These are phyloP conservation scores for sweet orange (Citrus sinensis) DNA, from an alignment of 345 rosid genomes.

Conservation along the genomic window DNA sequence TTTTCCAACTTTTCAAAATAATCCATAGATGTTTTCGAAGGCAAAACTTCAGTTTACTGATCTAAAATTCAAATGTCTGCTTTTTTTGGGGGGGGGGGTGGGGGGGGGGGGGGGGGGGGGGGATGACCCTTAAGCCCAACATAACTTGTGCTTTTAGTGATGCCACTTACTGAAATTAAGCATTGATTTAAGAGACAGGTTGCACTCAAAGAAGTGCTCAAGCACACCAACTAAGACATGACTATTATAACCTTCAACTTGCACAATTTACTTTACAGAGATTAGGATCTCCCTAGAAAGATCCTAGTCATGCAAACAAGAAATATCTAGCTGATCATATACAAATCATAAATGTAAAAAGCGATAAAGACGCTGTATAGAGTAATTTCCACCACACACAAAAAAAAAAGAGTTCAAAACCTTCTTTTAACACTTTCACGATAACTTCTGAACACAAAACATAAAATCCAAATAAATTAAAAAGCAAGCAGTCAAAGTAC, in stretches of 20 bases:
- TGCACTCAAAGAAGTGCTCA: neutral
- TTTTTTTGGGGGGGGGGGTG: no score
- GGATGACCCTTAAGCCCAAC: neutral
- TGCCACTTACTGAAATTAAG: neutral
- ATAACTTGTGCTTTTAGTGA: neutral
- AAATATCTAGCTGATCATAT: neutral
- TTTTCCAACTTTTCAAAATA: neutral
- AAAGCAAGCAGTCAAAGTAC: conserved; percentile 20
- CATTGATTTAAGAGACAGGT: neutral
- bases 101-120: no score
- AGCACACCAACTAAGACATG: neutral
- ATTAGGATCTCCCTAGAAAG: neutral
- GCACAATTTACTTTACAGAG: neutral
- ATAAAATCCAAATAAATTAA: neutral
- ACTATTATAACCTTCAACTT: neutral
- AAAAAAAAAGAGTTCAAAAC: neutral
- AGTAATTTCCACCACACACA: neutral
- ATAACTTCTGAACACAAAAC: neutral
- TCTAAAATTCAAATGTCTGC: neutral
- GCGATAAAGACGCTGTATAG: neutral
- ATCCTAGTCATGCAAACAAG: neutral
- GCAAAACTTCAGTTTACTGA: neutral
- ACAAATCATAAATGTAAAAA: neutral
- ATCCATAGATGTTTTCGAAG: neutral
- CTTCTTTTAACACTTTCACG: neutral